Base-by-base conservation (phyloP, 257 asterid species). In the Solanum etuberosum region DNA sequence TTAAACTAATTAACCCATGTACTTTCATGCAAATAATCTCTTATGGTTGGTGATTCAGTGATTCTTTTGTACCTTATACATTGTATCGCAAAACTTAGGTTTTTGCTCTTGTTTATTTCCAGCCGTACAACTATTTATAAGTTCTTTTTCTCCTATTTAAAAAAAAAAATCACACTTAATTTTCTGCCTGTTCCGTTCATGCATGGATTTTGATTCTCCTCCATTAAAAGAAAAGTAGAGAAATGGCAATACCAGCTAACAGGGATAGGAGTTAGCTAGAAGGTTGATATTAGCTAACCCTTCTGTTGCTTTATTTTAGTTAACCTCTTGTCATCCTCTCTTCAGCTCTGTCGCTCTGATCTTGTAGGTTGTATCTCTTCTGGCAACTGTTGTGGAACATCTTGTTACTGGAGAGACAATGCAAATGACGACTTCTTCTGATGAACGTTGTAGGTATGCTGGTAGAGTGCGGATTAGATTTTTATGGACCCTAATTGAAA, bases 351-450 rank as follows among this genome's bases (percentile, higher is more conserved):
- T n/a, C 29, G 3, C 31, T 38, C 51, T 85, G 34, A 88, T 73
- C 40, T 65, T 89, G 65, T 86, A 97, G 99, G 99, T 97, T 51
- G 98, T 97, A 83, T 87, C 98, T 61, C 97, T 97, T 89, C 89
- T 97, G 91, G 99, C 99, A 87, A 94, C 89, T 86, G 99, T 93
- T 83, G 97, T 95, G 84, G 98, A 96, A 90, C 98, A 97, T 92
- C 94, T 97, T 87, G 99, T 97, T 84, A 95, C 99, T 11, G 99
- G 99, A 8, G 99, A 97, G 92, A 95, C 98, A 65, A 97, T 97
- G 99, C 99, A 95, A 91, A 95, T 97, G 99, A 90, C 98, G 2
- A 93, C 95, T 48, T 82, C 97, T 85, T 91, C 96, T 86, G 98
- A 95, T 68, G 94, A 97, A 91, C 98, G 99, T 87, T 93, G 95